Conservation (phyloP, 495 filamentous ascomycete species). For the Clohesyomyces aquaticus region DNA sequence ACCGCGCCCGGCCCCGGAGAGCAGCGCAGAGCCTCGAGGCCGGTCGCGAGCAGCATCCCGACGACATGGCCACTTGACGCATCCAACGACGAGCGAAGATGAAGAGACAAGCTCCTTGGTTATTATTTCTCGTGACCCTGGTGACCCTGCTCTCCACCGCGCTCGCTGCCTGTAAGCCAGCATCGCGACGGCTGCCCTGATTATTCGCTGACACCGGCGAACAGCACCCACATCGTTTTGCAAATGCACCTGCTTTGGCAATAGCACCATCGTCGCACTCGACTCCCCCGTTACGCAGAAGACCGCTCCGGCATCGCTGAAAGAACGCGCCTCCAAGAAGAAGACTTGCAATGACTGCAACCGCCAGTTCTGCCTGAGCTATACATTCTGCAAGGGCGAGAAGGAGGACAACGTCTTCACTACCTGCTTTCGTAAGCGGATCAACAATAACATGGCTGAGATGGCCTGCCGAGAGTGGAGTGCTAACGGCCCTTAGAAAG, state of each 20-base stretch:
- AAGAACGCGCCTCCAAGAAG: conserved; percentile 43
- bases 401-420: conserved; percentile 85
- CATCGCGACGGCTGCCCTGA: not conserved
- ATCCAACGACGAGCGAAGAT: not conserved
- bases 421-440: conserved; percentile 75
- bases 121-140: conserved; percentile 30
- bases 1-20: no score
- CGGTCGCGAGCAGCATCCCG: not conserved
- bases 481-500: conserved; percentile 58
- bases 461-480: conserved; percentile 24
- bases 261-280: conserved; percentile 86
- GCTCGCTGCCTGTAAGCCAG: conserved; percentile 44
- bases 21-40: not conserved
- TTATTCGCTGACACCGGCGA: not conserved
- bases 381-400: conserved; percentile 85
- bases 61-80: not conserved
- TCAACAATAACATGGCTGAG: conserved; percentile 36
- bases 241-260: conserved; percentile 95
- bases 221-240: conserved; percentile 79
- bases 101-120: conserved; percentile 12
- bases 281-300: conserved; percentile 47
- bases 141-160: conserved; percentile 38
- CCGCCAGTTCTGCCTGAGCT: conserved; percentile 83
- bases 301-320: conserved; percentile 42
- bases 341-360: conserved; percentile 82